Base-by-base conservation (phyloP, 257 asterid species). In the Penstemon barbatus region DNA sequence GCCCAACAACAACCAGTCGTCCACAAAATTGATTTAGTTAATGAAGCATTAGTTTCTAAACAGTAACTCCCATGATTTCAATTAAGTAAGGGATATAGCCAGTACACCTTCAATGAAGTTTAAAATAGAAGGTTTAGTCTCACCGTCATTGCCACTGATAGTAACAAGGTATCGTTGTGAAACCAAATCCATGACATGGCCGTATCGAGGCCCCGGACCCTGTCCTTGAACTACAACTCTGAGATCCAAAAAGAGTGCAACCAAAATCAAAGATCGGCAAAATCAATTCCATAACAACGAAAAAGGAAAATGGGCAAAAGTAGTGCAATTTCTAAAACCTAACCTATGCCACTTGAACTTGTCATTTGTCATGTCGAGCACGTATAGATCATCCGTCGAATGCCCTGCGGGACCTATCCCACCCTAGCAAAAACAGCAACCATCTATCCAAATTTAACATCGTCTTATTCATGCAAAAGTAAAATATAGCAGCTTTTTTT, bases 371-470 rank as follows among this genome's bases (percentile, higher is more conserved):
- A 94, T 73, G 82, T 94, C 97, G 55, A 94, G 97, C 82, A 94
- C 99, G 42, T 74, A 87, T 39, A 94, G 80, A 73, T 94, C 99
- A 79, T 94, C 99, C 0, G 99, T 87, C 12, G 99, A 94, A 83
- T 90, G 97, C 74, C 99, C 99, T 0, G 99, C 97, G 19, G 99
- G 99, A 80, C 99, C 99, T 62, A 94, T 91, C 58, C 99, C 99
- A 40, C 99, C 97, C 99, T 94, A 79, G 55, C 75, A 82, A 74
- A 68, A 60, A 74, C 33, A 25, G 48, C 53, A 77, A 70, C 39
- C 74, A 62, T 71, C 33, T 41, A 55, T 11, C 53, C 36, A 66
- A 69, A 55, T 45, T 45, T 15, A 5, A 50, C 13, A 33, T 63
- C 4, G 36, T 12, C 37, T 11, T 13, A 62, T 1, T 25, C 12